Conservation (phyloP, 257 asterid species). For the Osmanthus fragrans region DNA sequence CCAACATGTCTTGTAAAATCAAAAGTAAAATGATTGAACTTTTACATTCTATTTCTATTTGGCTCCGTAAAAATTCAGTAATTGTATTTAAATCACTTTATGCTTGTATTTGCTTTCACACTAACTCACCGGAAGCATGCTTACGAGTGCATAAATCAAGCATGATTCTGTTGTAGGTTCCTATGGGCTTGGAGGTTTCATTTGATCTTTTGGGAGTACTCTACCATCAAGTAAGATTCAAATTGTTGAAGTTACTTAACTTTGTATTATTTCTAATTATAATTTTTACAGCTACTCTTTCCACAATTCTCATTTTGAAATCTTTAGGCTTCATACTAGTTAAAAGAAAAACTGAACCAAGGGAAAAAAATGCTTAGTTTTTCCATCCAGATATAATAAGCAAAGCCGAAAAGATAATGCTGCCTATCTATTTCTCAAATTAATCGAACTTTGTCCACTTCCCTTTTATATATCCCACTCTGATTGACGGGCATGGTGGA, state of each 20-base stretch:
- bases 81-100: constrained; percentile 1
- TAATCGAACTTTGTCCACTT: background rate
- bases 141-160: constrained; percentile 14
- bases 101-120: constrained; percentile 4
- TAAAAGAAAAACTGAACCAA: background rate
- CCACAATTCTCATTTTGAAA: background rate
- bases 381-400: background rate
- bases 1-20: constrained; percentile 77
- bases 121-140: background rate
- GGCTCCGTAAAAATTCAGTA: background rate
- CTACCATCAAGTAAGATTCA: constrained; percentile 76
- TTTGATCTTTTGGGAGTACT: constrained; percentile 77
- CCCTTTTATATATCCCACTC: background rate
- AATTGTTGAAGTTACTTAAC: background rate
- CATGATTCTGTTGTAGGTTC: constrained; percentile 52
- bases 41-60: background rate
- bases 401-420: background rate
- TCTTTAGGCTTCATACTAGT: constrained; percentile 2
- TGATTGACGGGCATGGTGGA: background rate
- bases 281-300: background rate
- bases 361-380: background rate
- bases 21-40: constrained; percentile 46
- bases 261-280: background rate
- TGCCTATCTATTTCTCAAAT: background rate
- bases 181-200: constrained; percentile 83